phyloP scores from a whole-genome alignment of 2,329 filamentous ascomycete species.

The Xylogone sp. region DNA sequence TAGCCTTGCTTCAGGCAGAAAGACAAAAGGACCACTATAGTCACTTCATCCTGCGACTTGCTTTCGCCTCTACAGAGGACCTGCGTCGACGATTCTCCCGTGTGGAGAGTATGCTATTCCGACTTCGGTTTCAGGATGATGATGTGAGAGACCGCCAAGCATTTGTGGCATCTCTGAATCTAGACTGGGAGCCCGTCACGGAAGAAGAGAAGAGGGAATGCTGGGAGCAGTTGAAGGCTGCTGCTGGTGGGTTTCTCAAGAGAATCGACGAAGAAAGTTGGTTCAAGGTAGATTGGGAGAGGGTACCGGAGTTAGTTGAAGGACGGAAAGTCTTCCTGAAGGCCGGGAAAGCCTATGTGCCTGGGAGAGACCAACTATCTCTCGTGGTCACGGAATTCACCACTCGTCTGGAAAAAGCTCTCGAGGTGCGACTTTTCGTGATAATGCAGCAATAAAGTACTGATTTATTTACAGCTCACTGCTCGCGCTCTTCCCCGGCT shows the following conservation, averaged over 20 bases:
- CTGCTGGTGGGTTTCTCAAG: conserved; percentile 29
- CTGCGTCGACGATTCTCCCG: conserved; percentile 80
- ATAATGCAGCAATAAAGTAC: conserved; percentile 9
- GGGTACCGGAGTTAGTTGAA: conserved; percentile 87
- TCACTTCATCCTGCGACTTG: conserved; percentile 92
- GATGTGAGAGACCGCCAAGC: conserved; percentile 66
- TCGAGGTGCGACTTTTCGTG: conserved; percentile 59
- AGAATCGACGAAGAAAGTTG: conserved; percentile 74
- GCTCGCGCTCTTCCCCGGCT: conserved; percentile 86
- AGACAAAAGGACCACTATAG: conserved; percentile 95
- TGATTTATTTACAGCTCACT: conserved; percentile 57
- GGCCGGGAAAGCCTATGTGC: conserved; percentile 86
- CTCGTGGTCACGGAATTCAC: conserved; percentile 90
- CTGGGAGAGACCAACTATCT: conserved; percentile 78
- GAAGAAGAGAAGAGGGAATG: conserved; percentile 67
- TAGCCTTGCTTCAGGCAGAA: conserved; percentile 60
- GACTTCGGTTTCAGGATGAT: conserved; percentile 75
- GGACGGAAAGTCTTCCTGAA: conserved; percentile 70
- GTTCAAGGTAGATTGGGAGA: conserved; percentile 97
- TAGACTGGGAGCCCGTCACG: conserved; percentile 80
- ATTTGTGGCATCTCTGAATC: conserved; percentile 72
- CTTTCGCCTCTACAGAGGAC: conserved; percentile 89
- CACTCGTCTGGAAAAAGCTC: conserved; percentile 69
- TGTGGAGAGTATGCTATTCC: conserved; percentile 86
- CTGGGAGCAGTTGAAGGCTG: conserved; percentile 28